Conservation (phyloP, 805 yeast species). For the Yarrowia sp. region DNA sequence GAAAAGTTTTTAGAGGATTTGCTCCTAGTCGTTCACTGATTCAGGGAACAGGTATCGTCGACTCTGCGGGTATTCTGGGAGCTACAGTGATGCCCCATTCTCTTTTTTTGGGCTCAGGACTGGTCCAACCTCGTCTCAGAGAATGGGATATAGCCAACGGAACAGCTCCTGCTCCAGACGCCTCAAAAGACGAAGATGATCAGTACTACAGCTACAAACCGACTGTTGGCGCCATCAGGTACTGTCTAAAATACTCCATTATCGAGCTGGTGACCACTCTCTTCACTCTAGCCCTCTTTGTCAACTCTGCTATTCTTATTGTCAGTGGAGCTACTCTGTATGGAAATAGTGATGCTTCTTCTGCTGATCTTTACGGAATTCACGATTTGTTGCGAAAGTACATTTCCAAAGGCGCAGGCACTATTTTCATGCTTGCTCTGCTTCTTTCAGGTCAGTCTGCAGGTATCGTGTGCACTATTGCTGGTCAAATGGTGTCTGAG, state of each 20-base stretch:
- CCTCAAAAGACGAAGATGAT: neutral
- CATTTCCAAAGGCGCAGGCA: conserved; percentile 75
- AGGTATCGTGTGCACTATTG: conserved; percentile 88
- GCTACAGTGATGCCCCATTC: conserved; percentile 97
- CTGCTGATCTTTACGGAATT: conserved; percentile 80
- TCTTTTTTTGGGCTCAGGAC: conserved; percentile 79
- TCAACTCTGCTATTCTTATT: conserved; percentile 76
- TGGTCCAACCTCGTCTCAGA: conserved; percentile 79
- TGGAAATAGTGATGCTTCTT: conserved; percentile 61
- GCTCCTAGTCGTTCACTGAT: conserved; percentile 50
- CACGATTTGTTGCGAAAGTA: conserved; percentile 57
- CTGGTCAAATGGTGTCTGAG: conserved; percentile 89
- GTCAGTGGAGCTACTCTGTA: conserved; percentile 78
- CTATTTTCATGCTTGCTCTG: conserved; percentile 78
- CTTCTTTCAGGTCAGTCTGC: conserved; percentile 86
- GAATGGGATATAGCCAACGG: conserved; percentile 74
- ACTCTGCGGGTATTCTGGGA: conserved; percentile 82
- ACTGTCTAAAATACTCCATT: conserved; percentile 69
- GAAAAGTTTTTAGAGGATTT: conserved; percentile 68
- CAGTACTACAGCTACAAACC: conserved; percentile 54
- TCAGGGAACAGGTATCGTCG: conserved; percentile 64
- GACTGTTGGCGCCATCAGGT: conserved; percentile 63
- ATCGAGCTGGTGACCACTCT: conserved; percentile 67
- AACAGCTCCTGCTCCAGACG: conserved; percentile 29
- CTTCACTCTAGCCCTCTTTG: conserved; percentile 77